phyloP scores from a whole-genome alignment of 2,329 filamentous ascomycete species.

The Aspergillus clavatus region DNA sequence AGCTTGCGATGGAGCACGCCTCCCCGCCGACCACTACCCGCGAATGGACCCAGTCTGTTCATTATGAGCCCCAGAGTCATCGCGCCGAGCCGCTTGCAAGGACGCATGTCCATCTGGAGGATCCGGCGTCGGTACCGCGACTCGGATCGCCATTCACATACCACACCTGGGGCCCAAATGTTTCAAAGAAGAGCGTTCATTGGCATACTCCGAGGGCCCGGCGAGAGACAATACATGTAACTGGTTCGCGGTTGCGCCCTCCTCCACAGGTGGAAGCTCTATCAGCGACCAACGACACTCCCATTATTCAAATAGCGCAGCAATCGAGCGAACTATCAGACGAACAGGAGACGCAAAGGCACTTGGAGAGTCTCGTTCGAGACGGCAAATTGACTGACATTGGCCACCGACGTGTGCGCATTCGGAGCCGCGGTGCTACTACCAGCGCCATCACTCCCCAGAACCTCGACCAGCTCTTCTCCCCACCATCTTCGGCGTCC shows the following conservation, averaged over 20 bases:
- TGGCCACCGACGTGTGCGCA: slow-evolving; percentile 53
- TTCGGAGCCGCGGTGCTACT: slow-evolving; percentile 59
- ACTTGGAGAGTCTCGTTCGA: slow-evolving; percentile 46
- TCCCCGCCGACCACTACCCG: slow-evolving; percentile 19
- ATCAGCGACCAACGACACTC: slow-evolving; percentile 45
- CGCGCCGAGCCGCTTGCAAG: slow-evolving; percentile 8
- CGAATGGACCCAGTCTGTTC: slow-evolving; percentile 35
- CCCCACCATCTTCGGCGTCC: slow-evolving; percentile 41
- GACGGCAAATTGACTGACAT: slow-evolving; percentile 41
- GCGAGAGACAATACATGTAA: slow-evolving; percentile 43
- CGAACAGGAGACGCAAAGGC: slow-evolving; percentile 55
- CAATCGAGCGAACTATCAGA: slow-evolving; percentile 40
- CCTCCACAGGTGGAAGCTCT: slow-evolving; percentile 54
- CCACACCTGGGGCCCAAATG: slow-evolving; percentile 46
- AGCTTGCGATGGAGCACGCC: slow-evolving; percentile 28
- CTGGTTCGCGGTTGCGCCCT: slow-evolving; percentile 43
- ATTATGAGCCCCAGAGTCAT: slow-evolving; percentile 7
- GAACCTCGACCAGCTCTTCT: slow-evolving; percentile 52
- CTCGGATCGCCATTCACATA: slow-evolving; percentile 48
- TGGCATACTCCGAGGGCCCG: slow-evolving; percentile 31
- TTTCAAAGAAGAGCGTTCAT: slow-evolving; percentile 28
- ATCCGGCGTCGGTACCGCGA: slow-evolving; percentile 33
- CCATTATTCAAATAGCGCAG: slow-evolving; percentile 34
- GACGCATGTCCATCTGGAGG: slow-evolving; percentile 13
- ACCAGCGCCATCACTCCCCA: slow-evolving; percentile 52